Conservation (phyloP, 2,329 filamentous ascomycete species). For the Colletotrichum truncatum region DNA sequence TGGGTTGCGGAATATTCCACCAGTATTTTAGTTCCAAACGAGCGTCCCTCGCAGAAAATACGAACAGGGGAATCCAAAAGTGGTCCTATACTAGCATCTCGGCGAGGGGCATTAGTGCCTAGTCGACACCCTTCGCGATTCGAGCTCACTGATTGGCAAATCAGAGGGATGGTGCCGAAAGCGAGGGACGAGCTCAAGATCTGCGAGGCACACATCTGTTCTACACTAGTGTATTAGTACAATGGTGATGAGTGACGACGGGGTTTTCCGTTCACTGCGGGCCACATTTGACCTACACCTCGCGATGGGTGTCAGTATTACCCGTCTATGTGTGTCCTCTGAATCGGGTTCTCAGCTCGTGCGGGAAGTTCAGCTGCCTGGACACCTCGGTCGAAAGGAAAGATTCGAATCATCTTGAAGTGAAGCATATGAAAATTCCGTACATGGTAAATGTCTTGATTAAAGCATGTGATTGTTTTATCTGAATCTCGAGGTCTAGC, state of each 20-base stretch:
- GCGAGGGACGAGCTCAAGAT: background rate
- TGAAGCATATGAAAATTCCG: background rate
- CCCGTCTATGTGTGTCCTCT: background rate
- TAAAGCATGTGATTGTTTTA: background rate
- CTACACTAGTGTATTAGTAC: no score
- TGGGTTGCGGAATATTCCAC: conserved; percentile 16
- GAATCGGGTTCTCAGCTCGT: conserved; percentile 16
- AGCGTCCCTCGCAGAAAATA: background rate
- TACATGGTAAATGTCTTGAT: background rate
- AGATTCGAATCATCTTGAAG: background rate
- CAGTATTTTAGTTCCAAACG: conserved; percentile 11
- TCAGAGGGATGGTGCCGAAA: background rate
- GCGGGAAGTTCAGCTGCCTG: background rate
- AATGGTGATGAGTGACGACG: background rate
- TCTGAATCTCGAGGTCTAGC: no score
- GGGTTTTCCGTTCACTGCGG: background rate
- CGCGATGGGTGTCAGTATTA: background rate
- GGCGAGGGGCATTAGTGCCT: background rate
- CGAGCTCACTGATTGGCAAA: background rate
- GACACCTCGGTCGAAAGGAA: conserved; percentile 3
- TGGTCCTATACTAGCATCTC: background rate
- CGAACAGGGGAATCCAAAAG: background rate
- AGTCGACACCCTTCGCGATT: background rate
- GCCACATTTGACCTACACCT: background rate
- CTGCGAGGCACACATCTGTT: background rate